These are phyloP conservation scores for Fusarium irregulare DNA, from an alignment of 2,329 filamentous ascomycete genomes.

Conservation along the genomic window DNA sequence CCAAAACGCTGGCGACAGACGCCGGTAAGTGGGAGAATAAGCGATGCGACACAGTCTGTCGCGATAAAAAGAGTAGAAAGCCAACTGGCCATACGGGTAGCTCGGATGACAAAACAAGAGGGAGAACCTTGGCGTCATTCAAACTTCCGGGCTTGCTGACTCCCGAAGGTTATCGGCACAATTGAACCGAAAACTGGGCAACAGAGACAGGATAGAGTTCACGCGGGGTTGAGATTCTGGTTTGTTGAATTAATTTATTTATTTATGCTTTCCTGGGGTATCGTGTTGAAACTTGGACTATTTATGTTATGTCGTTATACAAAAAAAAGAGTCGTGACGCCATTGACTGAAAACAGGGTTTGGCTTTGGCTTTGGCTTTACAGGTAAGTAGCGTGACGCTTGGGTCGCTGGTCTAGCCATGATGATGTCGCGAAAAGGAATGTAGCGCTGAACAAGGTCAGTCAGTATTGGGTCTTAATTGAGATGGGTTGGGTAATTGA, in stretches of 20 bases:
- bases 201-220: background rate
- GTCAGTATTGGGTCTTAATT: background rate
- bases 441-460: slow-evolving; percentile 13
- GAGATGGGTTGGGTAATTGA: background rate
- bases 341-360: slow-evolving; percentile 11
- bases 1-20: background rate
- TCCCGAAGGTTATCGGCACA: background rate
- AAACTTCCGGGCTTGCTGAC: background rate
- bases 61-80: background rate
- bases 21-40: background rate
- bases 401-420: slow-evolving; percentile 22
- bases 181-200: background rate
- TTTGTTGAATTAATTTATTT: background rate
- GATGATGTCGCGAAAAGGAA: slow-evolving; percentile 36
- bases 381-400: background rate
- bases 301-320: slow-evolving; percentile 17
- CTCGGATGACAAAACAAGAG: background rate
- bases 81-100: background rate
- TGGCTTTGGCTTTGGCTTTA: background rate
- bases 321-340: slow-evolving; percentile 26
- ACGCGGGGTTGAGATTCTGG: background rate
- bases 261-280: background rate
- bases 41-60: background rate
- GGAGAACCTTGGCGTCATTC: background rate
- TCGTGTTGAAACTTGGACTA: slow-evolving; percentile 8